phyloP scores from a whole-genome alignment of 2,329 filamentous ascomycete species.

The Aureobasidium sp. region DNA sequence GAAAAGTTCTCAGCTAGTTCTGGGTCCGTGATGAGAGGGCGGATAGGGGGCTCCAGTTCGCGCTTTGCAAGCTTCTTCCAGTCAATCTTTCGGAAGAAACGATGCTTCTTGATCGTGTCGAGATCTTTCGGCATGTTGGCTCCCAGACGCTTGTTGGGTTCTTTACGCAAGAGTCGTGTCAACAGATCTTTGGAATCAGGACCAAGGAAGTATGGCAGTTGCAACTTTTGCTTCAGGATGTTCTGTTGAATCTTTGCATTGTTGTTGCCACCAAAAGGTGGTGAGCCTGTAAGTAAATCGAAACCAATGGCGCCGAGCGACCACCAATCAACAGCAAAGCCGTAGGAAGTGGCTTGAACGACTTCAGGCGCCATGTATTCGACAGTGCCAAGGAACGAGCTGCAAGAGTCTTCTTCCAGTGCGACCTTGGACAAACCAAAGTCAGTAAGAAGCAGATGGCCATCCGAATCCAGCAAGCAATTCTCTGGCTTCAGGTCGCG shows the following conservation, averaged over 20 bases:
- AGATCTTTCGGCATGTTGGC: slow-evolving; percentile 85
- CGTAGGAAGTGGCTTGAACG: slow-evolving; percentile 79
- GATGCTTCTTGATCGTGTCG: slow-evolving; percentile 76
- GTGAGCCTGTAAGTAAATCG: slow-evolving; percentile 85
- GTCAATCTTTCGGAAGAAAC: slow-evolving; percentile 95
- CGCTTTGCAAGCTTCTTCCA: slow-evolving; percentile 80
- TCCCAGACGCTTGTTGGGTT: slow-evolving; percentile 83
- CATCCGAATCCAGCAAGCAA: slow-evolving; percentile 83
- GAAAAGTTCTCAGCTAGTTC: slow-evolving; percentile 96
- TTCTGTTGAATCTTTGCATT: slow-evolving; percentile 93
- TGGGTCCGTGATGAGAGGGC: slow-evolving; percentile 89
- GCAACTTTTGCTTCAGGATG: slow-evolving; percentile 87
- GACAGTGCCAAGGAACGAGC: slow-evolving; percentile 87
- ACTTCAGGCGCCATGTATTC: slow-evolving; percentile 99
- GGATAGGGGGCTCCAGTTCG: slow-evolving; percentile 81
- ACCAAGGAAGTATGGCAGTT: slow-evolving; percentile 82
- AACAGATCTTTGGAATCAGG: slow-evolving; percentile 91
- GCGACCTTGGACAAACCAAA: slow-evolving; percentile 96
- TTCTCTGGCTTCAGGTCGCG: slow-evolving; percentile 97
- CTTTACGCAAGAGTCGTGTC: slow-evolving; percentile 82
- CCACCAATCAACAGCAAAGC: slow-evolving; percentile 98
- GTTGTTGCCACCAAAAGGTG: slow-evolving; percentile 86
- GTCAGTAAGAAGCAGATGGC: slow-evolving; percentile 89
- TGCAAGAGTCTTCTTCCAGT: slow-evolving; percentile 67
- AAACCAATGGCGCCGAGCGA: slow-evolving; percentile 88